phyloP scores from a whole-genome alignment of 345 rosid species.

The Pelargonium nanum region DNA sequence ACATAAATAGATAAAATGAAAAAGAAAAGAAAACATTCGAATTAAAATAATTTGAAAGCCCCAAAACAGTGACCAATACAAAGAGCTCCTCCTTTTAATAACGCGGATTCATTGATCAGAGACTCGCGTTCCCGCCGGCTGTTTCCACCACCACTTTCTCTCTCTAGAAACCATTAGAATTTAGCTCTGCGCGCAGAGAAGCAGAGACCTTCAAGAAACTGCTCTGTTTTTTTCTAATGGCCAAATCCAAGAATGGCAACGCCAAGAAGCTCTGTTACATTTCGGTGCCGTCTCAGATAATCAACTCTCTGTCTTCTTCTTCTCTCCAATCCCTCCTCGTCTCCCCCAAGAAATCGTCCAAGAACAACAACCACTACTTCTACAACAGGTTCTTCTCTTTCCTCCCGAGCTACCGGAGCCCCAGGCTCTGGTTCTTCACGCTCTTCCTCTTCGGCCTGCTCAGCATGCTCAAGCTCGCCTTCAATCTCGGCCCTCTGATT shows the following conservation, averaged over 20 bases:
- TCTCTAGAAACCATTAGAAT: not conserved
- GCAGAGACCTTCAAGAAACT: not conserved
- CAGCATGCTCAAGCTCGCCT: conserved; percentile 34
- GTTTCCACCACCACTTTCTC: not conserved
- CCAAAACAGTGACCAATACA: not conserved
- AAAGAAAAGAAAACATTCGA: too few species aligned
- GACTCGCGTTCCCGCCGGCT: not conserved
- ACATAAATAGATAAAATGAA: not conserved
- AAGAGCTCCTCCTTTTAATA: not conserved
- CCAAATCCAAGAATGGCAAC: not conserved
- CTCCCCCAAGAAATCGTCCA: conserved; percentile 42
- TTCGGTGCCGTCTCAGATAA: conserved; percentile 46
- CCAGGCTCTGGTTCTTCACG: conserved; percentile 42
- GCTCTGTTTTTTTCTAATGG: not conserved
- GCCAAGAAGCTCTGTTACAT: conserved; percentile 37
- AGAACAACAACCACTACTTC: conserved; percentile 19
- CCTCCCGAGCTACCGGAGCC: conserved; percentile 12
- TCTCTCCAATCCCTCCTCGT: conserved; percentile 50
- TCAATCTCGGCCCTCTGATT: conserved; percentile 35
- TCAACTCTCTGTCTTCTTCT: conserved; percentile 45
- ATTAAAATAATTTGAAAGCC: not conserved
- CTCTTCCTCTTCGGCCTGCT: conserved; percentile 50
- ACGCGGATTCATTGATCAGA: not conserved
- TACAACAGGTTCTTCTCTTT: too few species aligned
- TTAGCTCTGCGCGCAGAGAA: too few species aligned